Conservation (phyloP, 116 monocot species). For the Phalaenopsis hybrid region DNA sequence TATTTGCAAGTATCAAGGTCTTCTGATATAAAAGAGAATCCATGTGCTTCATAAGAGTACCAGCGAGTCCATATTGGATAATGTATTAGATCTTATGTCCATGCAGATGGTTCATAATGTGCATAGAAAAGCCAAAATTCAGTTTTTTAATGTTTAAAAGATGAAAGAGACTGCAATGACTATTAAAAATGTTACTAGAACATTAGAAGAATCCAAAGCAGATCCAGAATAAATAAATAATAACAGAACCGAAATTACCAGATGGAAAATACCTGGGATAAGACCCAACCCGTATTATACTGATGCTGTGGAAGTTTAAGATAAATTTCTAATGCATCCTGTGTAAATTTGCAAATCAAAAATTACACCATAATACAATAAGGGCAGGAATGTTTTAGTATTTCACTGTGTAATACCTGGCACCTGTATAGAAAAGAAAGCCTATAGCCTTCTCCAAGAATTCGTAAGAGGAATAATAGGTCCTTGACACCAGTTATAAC, state of each 20-base stretch:
- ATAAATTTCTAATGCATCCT: conserved; percentile 91
- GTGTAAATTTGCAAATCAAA: conserved; percentile 11
- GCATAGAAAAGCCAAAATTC: no score
- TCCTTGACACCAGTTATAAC: conserved; percentile 41
- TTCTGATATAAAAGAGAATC: no score
- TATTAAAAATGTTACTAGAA: not conserved
- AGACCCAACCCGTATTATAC: conserved; percentile 94
- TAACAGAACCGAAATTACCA: not conserved
- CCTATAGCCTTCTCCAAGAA: conserved; percentile 80
- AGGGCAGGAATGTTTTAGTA: not conserved
- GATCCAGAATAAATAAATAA: not conserved
- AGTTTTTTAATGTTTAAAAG: no score
- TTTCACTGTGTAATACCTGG: conserved; percentile 41
- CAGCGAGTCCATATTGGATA: no score
- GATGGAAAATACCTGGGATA: conserved; percentile 59
- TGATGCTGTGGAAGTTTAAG: conserved; percentile 73
- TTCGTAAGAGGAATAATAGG: conserved; percentile 64
- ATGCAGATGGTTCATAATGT: no score
- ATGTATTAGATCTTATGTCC: no score
- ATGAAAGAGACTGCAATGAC: no score
- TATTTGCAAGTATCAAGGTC: no score
- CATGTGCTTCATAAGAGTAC: no score
- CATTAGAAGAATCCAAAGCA: not conserved
- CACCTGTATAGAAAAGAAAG: conserved; percentile 78
- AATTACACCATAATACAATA: not conserved